Conservation (phyloP, 768 basidiomycete genomes). For the Hortiboletus flavorubellus region DNA sequence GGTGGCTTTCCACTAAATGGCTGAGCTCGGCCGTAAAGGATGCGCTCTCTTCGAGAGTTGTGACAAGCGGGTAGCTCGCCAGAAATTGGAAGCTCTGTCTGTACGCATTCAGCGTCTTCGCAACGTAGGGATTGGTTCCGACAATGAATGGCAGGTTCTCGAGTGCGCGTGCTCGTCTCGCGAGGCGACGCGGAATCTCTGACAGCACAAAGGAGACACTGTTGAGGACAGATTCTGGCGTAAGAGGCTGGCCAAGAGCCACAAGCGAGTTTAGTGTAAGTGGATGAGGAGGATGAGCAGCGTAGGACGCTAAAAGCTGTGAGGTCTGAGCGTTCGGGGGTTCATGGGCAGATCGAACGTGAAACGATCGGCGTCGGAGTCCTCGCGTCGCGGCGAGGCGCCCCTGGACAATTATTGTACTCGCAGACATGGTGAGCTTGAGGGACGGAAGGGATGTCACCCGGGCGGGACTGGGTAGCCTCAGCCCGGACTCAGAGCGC, state of each 20-base stretch:
- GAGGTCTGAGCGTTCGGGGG: constrained; percentile 52
- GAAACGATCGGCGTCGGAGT: constrained; percentile 16
- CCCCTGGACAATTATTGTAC: background rate
- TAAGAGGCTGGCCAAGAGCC: constrained; percentile 73
- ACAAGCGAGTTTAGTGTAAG: constrained; percentile 71
- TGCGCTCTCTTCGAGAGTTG: constrained; percentile 64
- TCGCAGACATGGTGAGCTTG: constrained; percentile 3
- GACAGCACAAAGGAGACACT: constrained; percentile 73
- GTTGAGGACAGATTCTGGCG: constrained; percentile 62
- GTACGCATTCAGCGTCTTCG: constrained; percentile 65
- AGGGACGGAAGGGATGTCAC: background rate
- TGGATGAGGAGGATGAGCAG: constrained; percentile 59
- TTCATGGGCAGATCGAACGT: constrained; percentile 42
- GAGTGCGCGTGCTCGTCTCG: constrained; percentile 67
- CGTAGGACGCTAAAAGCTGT: constrained; percentile 59
- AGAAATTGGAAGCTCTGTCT: constrained; percentile 67
- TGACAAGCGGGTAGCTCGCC: constrained; percentile 63
- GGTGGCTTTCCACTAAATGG: constrained; percentile 68
- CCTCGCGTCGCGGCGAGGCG: background rate
- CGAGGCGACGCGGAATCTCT: constrained; percentile 76
- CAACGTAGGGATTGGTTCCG: constrained; percentile 85
- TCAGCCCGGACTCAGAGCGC: background rate
- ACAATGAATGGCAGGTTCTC: constrained; percentile 84
- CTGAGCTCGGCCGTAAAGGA: constrained; percentile 66
- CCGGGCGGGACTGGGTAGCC: background rate